These are phyloP conservation scores for Intubia oerlemansii DNA, from an alignment of 2,329 filamentous ascomycete species.

Conservation along the genomic window DNA sequence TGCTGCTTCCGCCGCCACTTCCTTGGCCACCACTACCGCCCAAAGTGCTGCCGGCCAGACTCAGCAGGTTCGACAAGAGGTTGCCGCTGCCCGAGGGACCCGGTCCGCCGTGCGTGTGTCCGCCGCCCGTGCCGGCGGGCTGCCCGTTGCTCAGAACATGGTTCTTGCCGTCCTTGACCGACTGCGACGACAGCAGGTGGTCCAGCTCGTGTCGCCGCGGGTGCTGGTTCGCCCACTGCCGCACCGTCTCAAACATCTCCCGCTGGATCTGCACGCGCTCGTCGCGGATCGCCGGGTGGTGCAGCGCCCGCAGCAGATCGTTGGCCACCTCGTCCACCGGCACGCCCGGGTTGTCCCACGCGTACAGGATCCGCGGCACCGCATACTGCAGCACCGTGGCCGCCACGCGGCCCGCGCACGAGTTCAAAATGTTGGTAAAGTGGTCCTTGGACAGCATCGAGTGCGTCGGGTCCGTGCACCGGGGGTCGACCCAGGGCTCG, in stretches of 20 bases:
- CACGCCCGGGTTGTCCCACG: constrained; percentile 75
- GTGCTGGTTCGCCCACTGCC: constrained; percentile 55
- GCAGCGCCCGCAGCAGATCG: constrained; percentile 67
- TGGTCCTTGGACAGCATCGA: constrained; percentile 72
- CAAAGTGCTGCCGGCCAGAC: constrained; percentile 13
- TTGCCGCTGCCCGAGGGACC: constrained; percentile 12
- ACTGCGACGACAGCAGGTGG: constrained; percentile 57
- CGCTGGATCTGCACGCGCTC: constrained; percentile 58
- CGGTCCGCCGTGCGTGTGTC: constrained; percentile 9
- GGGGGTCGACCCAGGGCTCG: constrained; percentile 59
- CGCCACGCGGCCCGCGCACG: constrained; percentile 54
- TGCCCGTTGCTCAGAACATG: constrained; percentile 29
- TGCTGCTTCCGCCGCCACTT: neutral
- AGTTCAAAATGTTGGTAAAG: constrained; percentile 60
- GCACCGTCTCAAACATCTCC: constrained; percentile 75
- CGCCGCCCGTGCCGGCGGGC: constrained; percentile 9
- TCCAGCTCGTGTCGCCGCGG: constrained; percentile 49
- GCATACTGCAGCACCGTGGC: constrained; percentile 65
- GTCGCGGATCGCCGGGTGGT: constrained; percentile 71
- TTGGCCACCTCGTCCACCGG: constrained; percentile 65
- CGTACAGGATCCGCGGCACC: constrained; percentile 74
- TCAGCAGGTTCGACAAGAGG: constrained; percentile 12
- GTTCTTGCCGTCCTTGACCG: constrained; percentile 67
- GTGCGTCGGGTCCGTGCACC: constrained; percentile 60
- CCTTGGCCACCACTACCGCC: constrained; percentile 5